A percentile compares a stretch with the other conserved stretches of the same genome.
Evolutionary conservation across 1,284 basidiomycete species (phyloP).

Genomic region (Ceratobasidium sp.): DNA sequence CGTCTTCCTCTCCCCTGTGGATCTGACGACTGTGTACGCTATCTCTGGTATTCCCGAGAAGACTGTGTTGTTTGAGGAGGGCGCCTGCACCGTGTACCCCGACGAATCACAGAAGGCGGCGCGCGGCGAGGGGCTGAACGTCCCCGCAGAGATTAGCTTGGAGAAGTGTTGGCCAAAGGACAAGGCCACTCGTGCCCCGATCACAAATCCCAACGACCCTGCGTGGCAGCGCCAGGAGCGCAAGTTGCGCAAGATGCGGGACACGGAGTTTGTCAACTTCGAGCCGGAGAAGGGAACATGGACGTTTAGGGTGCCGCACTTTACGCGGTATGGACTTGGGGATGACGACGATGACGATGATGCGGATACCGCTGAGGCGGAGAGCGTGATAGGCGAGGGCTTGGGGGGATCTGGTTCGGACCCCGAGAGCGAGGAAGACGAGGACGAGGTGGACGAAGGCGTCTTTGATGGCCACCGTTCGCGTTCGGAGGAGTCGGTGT

Average conservation of each 20-base stretch:
- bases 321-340: constrained; percentile 61
- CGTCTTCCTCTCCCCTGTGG: constrained; percentile 90
- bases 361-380: constrained; percentile 38
- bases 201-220: constrained; percentile 85
- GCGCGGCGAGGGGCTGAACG: constrained; percentile 89
- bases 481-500: constrained; percentile 38
- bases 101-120: constrained; percentile 79
- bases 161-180: constrained; percentile 89
- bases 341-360: constrained; percentile 52
- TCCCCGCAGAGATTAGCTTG: constrained; percentile 82
- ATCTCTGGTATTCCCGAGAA: constrained; percentile 87
- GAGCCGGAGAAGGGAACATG: constrained; percentile 85
- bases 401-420: constrained; percentile 31
- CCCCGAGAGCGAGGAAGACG: constrained; percentile 45
- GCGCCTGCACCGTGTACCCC: constrained; percentile 94
- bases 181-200: constrained; percentile 90
- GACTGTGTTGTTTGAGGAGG: constrained; percentile 88
- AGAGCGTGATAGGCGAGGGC: constrained; percentile 50
- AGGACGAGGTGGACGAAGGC: constrained; percentile 43
- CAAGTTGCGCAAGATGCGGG: constrained; percentile 84
- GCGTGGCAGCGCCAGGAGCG: constrained; percentile 80
- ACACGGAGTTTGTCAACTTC: constrained; percentile 87
- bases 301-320: constrained; percentile 95
- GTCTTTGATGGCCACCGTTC: constrained; percentile 38
- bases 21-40: constrained; percentile 86